Evolutionary conservation across 2,329 filamentous ascomycete species (phyloP).

Genomic region (Colletotrichum noveboracense): DNA sequence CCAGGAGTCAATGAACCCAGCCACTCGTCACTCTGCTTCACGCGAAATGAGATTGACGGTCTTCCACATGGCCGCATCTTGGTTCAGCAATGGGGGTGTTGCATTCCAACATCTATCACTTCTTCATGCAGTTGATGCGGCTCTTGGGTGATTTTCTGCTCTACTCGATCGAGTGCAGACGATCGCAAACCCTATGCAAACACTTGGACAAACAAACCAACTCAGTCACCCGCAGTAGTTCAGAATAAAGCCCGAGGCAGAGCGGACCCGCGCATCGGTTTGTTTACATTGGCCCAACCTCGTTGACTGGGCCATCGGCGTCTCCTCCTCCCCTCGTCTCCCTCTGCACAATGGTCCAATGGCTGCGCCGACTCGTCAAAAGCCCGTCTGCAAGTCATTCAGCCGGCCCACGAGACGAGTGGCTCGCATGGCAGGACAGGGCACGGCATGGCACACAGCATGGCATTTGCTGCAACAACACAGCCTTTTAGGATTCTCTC

Average conservation of each 20-base stretch:
- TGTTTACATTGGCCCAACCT: conserved; percentile 10
- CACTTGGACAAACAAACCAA: background rate
- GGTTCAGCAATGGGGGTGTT: background rate
- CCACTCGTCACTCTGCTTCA: background rate
- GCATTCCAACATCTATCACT: background rate
- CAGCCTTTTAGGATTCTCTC: background rate
- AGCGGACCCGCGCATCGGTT: conserved; percentile 2
- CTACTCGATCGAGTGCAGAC: background rate
- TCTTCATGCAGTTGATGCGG: background rate
- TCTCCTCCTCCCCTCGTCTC: background rate
- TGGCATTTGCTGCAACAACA: background rate
- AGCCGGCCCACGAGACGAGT: background rate
- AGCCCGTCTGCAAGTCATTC: background rate
- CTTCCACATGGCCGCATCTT: background rate
- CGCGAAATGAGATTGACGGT: background rate
- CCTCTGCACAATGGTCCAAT: background rate
- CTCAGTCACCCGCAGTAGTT: background rate
- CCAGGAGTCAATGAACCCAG: background rate
- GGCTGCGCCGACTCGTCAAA: background rate
- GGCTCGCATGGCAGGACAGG: background rate
- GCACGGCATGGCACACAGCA: background rate
- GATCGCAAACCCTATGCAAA: background rate
- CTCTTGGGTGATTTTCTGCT: background rate
- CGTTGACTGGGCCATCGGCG: background rate
- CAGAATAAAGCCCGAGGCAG: background rate